Base-by-base conservation (phyloP, 768 basidiomycete genomes). In the Lactifluus hygrophoroides region DNA sequence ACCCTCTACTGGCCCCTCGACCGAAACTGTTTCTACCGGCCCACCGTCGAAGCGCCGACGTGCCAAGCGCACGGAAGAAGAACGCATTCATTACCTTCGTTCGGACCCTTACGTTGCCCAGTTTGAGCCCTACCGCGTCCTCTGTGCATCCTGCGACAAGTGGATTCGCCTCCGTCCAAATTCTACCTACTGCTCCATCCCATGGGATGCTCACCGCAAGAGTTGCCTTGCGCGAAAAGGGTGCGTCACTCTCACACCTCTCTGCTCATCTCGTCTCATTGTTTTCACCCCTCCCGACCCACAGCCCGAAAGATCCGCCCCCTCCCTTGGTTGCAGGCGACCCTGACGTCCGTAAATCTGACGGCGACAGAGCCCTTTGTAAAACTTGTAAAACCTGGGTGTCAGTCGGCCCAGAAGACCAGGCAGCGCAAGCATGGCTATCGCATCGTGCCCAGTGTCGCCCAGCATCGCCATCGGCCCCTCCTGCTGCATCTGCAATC, bases 131-230 rank as follows among this genome's bases (percentile, higher is more conserved):
- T 89, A 89, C 67, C 79, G 87, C 10, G 86, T 90, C 34, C 76
- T 89, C 10, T 90, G 88, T 69, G 85, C 83, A 46, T 82, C 79
- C 5, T 91, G 88, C 72, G 84, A 89, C 69, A 90, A 88, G 68
- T 90, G 88, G 88, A 89, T 90, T 62, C 78, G 89, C 16, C 75
- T 90, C n/a, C 78, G 88, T 8, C 87, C 88, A 44, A 91, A 91
- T 69, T 90, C 88, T 54, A 90, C 88, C 0, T 91, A 89, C 65
- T 91, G 88, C 66, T 86, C 83, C n/a, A 90, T 90, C 54, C 88
- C 88, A 0, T 90, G 88, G 88, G 87, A 90, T 67, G 88, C 88
- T 3, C 88, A 90, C 66, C 75, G 88, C 42, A 90, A 88, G 73
- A 87, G 85, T 67, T 90, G 88, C 71, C 71, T 90, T 46, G 82